Evolutionary conservation across 2,329 filamentous ascomycete species (phyloP), one percentile per base, ranked within the genome.

Genomic region (Trichoderma semiorbis): DNA sequence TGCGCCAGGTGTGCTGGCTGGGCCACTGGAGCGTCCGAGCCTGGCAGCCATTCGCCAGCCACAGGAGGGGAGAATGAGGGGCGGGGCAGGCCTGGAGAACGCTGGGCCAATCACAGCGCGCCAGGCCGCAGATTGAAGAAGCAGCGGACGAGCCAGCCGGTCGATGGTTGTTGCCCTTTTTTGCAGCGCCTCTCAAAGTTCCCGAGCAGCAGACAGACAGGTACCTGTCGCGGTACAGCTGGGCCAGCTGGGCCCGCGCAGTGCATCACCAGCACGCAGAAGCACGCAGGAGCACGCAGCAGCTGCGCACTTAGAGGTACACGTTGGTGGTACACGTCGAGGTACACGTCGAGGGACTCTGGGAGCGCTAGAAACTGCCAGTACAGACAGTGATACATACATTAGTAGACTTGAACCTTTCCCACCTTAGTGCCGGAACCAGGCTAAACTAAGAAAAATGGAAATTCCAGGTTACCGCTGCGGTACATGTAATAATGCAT

Each of bases 11-110:
- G 69, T 26, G 61, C 69, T 57, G 58, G 69, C 62, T 67, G 63
- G 69, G 34, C 69, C 28, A 69, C 66, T 67, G 69, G 69, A 70
- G 67, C 58, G 58, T 53, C 58, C 58, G 32, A 39, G 58, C 58
- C 43, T 21, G 32, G 43, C 67, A 11, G 30, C 58, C 58, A 63
- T 70, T 70, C 67, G 67, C 43, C 69, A 53, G 55, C 69, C 69
- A 28, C 67, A 30, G 21, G 63, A 53, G 55, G 58, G 63, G 64
- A 57, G 55, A 58, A 12, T 16, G 69, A 24, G 64, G 55, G 63
- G 69, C 32, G 53, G 69, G 39, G 14, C 34, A 21, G 28, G 30
- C 8, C 24, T 36, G 65, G 65, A 55, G 65, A 16, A 12, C 10
- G 39, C 26, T 12, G 30, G 34, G 24, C 69, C 47, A 70, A 70